Percentiles rank a stretch among this genome's conserved stretches.
phyloP scores from a whole-genome alignment of 2,329 filamentous ascomycete genomes.

The Phaeophleospora eucalypticola region DNA sequence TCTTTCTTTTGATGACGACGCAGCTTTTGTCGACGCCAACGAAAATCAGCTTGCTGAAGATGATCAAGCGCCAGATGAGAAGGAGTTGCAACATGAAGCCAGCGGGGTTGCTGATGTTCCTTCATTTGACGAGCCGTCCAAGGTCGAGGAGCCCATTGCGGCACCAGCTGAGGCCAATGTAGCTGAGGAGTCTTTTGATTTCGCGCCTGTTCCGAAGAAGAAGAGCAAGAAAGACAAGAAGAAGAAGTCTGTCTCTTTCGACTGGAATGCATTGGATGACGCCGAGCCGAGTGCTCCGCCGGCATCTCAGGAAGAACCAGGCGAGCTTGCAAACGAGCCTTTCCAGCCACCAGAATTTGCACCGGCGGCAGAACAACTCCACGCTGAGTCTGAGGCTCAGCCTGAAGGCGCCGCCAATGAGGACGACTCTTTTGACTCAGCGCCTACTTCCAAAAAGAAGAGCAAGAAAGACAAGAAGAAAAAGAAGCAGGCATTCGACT shows the following conservation, averaged over 20 bases:
- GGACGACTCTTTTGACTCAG: background rate
- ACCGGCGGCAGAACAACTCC: too few species aligned
- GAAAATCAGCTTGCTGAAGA: background rate
- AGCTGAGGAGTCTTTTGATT: too few species aligned
- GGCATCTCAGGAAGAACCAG: background rate
- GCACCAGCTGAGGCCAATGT: too few species aligned
- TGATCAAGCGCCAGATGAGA: too few species aligned
- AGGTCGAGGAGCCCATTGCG: too few species aligned
- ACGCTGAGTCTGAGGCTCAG: background rate
- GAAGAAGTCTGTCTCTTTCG: conserved; percentile 7
- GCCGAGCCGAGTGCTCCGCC: background rate
- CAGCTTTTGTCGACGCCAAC: conserved; percentile 1
- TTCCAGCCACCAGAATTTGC: too few species aligned
- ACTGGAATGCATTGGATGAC: background rate
- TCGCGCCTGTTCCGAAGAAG: too few species aligned
- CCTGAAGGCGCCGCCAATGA: too few species aligned
- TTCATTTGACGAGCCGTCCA: too few species aligned
- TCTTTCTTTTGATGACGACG: conserved; percentile 1
- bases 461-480: conserved; percentile 23
- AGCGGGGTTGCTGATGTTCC: too few species aligned
- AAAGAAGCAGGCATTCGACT: conserved; percentile 10
- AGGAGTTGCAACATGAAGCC: too few species aligned
- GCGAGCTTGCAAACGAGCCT: background rate
- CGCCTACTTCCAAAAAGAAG: conserved; percentile 14
- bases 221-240: conserved; percentile 29